Base-by-base conservation (phyloP, 768 basidiomycete species). In the Leccinum imitatum region DNA sequence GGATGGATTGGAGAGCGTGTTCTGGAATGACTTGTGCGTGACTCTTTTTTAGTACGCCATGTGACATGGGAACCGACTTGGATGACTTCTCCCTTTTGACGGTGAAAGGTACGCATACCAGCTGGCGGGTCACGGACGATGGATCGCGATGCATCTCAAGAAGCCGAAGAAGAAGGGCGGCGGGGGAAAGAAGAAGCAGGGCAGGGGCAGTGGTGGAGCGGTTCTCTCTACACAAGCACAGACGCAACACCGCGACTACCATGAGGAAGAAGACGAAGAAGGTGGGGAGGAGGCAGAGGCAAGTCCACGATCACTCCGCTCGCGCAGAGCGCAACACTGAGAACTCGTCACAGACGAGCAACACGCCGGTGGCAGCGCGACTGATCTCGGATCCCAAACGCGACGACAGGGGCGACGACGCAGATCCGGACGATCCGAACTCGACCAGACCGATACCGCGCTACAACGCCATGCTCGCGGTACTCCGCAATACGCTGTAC, bases 401-500 rank as follows among this genome's bases (percentile, higher is more conserved):
- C 37, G 72, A 75, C 15, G 67, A 25, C 47, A 48, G 13, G 21
- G 47, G 71, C 37, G 82, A 72, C 35, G 82, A 82, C 21, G 54
- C 69, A 10, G 85, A 89, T 63, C 77, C 80, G 1, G 84, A 90
- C 56, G 91, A 93, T 67, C 88, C 91, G 0, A 73, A 77, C 39
- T 68, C 80, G 60, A 86, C 88, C 0, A 74, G 77, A 1, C 95
- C 94, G 0, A 77, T 87, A 17, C 80, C 86, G 1, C 80, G 92
- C 8, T 95, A 95, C 72, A 96, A 95, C 66, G 82, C 91, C 4
- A 95, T 96, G 93, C 78, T 95, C 7, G 86, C 92, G 0, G 86
- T 95, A 7, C 78, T 93, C 47, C 82, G 86, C 21, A 95, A 93
- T 70, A 93, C 89, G 0, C 77, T 96, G 1, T 95, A 91, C 74